phyloP scores from a whole-genome alignment of 495 filamentous ascomycete species.

The Friedmanniomyces simplex region DNA sequence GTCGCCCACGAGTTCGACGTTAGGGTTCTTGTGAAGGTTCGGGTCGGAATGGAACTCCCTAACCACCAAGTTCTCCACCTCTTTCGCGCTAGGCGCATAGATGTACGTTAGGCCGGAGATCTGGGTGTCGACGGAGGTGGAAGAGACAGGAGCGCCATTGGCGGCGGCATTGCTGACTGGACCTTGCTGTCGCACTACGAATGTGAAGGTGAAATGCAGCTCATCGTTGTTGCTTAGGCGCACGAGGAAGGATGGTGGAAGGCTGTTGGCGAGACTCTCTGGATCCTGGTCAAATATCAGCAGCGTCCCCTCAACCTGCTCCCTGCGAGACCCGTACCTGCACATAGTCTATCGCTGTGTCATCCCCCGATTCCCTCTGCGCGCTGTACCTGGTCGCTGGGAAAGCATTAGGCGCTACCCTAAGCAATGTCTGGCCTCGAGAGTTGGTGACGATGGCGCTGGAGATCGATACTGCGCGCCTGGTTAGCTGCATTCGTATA shows the following conservation, averaged over 20 bases:
- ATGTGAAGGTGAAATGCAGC: slow-evolving; percentile 82
- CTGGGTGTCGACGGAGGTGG: slow-evolving; percentile 46
- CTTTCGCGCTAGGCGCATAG: slow-evolving; percentile 70
- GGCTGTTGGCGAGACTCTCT: slow-evolving; percentile 47
- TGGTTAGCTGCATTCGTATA: slow-evolving; percentile 10
- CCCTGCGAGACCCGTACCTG: slow-evolving; percentile 52
- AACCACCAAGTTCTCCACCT: slow-evolving; percentile 87
- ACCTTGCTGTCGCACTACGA: slow-evolving; percentile 59
- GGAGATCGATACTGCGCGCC: slow-evolving; percentile 65
- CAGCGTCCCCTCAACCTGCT: background rate
- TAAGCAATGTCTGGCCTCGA: slow-evolving; percentile 59
- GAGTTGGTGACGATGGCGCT: slow-evolving; percentile 70
- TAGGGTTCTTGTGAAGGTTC: slow-evolving; percentile 93
- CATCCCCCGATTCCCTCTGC: slow-evolving; percentile 63
- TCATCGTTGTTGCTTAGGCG: slow-evolving; percentile 87
- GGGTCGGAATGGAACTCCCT: slow-evolving; percentile 94
- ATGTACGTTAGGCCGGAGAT: slow-evolving; percentile 89
- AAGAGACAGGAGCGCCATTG: slow-evolving; percentile 31
- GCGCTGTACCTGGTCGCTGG: slow-evolving; percentile 73
- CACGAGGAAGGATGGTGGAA: slow-evolving; percentile 64
- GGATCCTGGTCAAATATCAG: slow-evolving; percentile 52
- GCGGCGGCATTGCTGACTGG: slow-evolving; percentile 32
- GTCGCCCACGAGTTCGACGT: slow-evolving; percentile 85
- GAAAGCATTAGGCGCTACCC: slow-evolving; percentile 77
- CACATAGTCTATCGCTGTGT: slow-evolving; percentile 72